Conservation (phyloP, 305 asterid genomes). For the Petunia hybrid region DNA sequence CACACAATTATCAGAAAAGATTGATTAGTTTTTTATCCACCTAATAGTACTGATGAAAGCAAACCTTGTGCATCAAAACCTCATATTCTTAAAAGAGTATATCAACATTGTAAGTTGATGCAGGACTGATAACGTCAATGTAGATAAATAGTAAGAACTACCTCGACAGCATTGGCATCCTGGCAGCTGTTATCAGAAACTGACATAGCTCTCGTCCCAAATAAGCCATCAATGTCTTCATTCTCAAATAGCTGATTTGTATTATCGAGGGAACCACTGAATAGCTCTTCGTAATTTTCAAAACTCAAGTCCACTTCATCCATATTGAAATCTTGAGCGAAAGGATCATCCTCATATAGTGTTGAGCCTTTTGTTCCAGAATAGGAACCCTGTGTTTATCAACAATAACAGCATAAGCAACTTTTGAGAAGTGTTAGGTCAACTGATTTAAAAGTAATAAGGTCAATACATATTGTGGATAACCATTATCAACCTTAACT, state of each 20-base stretch:
- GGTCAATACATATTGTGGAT: not conserved
- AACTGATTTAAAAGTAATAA: not conserved
- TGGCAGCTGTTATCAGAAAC: constrained; percentile 54
- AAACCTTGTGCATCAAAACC: not conserved
- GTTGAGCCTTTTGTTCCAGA: constrained; percentile 49
- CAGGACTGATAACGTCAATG: not conserved
- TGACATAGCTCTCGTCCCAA: constrained; percentile 53
- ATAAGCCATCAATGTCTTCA: constrained; percentile 66
- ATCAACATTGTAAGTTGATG: not conserved
- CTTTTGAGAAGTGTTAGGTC: constrained; percentile 9
- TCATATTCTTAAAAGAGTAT: not conserved
- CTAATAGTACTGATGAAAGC: not conserved
- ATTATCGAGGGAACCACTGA: constrained; percentile 59
- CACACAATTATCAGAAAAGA: not conserved
- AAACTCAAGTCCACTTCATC: constrained; percentile 67
- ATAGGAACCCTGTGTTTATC: constrained; percentile 50
- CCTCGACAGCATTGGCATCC: constrained; percentile 51
- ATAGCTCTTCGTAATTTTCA: constrained; percentile 69
- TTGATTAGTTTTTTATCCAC: not conserved
- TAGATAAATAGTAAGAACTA: constrained; percentile 29
- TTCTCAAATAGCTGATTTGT: constrained; percentile 59
- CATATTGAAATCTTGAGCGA: constrained; percentile 60
- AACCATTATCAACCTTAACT: not conserved
- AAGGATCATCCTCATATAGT: constrained; percentile 53
- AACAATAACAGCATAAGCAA: constrained; percentile 38